Conservation (phyloP, 139 green algal genomes). For the Nannochloris sp. region DNA sequence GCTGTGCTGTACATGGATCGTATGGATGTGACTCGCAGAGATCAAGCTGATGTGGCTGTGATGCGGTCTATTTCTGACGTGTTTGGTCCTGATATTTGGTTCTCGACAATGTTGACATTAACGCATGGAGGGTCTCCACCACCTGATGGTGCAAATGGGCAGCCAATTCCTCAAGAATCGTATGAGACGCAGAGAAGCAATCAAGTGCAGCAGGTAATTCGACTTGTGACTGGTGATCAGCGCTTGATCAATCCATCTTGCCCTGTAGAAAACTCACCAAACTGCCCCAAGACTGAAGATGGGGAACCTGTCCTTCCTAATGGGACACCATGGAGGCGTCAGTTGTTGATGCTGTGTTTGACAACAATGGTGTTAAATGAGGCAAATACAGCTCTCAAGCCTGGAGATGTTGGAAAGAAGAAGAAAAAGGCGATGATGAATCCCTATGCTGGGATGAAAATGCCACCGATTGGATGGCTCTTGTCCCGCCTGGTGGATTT, state of each 20-base stretch:
- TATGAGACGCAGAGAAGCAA: conserved; percentile 54
- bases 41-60: conserved; percentile 33
- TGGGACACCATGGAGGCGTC: conserved; percentile 52
- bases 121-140: conserved; percentile 56
- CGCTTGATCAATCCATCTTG: conserved; percentile 61
- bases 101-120: conserved; percentile 59
- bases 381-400: conserved; percentile 53
- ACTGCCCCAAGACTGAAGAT: conserved; percentile 41
- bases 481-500: conserved; percentile 51
- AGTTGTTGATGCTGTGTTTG: conserved; percentile 66
- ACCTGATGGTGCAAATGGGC: conserved; percentile 48
- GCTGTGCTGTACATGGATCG: conserved; percentile 74
- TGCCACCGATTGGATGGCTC: conserved; percentile 66
- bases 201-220: conserved; percentile 49
- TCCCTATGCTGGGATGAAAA: conserved; percentile 26
- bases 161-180: conserved; percentile 49
- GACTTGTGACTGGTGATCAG: conserved; percentile 20
- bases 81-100: conserved; percentile 65
- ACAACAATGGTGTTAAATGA: conserved; percentile 64
- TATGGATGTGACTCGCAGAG: conserved; percentile 38
- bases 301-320: conserved; percentile 65
- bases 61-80: conserved; percentile 49
- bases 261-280: conserved; percentile 59
- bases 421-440: conserved; percentile 1
- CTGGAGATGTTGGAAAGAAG: neutral